Conservation (phyloP, 345 rosid genomes). For the Pistacia integerrima region DNA sequence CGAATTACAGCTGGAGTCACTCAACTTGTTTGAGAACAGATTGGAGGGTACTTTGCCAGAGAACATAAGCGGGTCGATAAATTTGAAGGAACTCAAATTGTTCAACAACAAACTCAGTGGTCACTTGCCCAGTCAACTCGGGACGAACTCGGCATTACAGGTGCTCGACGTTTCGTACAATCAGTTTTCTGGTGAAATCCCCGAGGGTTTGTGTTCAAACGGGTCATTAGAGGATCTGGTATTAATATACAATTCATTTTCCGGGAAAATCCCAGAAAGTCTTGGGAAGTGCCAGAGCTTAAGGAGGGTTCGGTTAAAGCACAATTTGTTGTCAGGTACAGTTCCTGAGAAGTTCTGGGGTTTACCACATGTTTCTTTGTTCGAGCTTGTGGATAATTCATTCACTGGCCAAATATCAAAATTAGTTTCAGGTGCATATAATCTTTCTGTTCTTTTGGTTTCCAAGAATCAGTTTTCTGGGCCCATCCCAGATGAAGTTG, state of each 20-base stretch:
- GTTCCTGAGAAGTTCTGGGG: constrained; percentile 79
- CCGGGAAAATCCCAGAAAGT: constrained; percentile 61
- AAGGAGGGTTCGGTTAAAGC: constrained; percentile 58
- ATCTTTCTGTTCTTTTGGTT: constrained; percentile 61
- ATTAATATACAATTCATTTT: constrained; percentile 65
- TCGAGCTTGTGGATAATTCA: constrained; percentile 63
- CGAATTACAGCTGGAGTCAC: constrained; percentile 58
- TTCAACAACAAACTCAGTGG: constrained; percentile 78
- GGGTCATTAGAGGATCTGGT: constrained; percentile 56
- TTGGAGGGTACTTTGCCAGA: constrained; percentile 73
- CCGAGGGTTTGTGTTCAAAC: constrained; percentile 55
- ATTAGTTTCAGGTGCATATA: constrained; percentile 54
- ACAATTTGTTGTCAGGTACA: constrained; percentile 56
- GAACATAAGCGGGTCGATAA: constrained; percentile 56
- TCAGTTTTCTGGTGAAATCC: constrained; percentile 62
- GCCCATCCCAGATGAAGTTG: constrained; percentile 57
- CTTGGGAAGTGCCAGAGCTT: constrained; percentile 68
- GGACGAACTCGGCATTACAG: constrained; percentile 54
- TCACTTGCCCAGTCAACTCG: constrained; percentile 61
- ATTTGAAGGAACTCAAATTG: constrained; percentile 59
- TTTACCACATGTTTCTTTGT: constrained; percentile 56
- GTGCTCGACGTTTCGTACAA: constrained; percentile 66
- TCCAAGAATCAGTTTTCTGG: constrained; percentile 69
- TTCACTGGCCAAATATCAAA: constrained; percentile 55
- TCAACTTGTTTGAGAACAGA: constrained; percentile 63